phyloP scores from a whole-genome alignment of 2,329 filamentous ascomycete species.

The Hirsutella minnesotensis region DNA sequence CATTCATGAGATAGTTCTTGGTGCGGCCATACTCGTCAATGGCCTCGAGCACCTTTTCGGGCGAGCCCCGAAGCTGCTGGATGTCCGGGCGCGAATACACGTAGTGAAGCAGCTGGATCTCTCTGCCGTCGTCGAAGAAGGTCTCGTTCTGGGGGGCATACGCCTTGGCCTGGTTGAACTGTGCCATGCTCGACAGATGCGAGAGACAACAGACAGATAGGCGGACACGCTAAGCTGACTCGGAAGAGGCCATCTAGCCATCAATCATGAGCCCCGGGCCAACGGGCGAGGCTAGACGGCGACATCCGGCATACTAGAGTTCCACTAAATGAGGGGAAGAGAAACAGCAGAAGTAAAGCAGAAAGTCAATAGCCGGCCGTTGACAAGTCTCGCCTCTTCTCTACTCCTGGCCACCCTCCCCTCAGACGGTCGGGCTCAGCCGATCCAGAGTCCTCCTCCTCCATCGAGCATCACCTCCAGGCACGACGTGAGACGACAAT shows the following conservation, averaged over 20 bases:
- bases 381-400: too few species aligned
- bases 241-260: too few species aligned
- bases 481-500: too few species aligned
- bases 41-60: slow-evolving; percentile 37
- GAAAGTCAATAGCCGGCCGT: too few species aligned
- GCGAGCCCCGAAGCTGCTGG: slow-evolving; percentile 51
- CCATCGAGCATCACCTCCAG: too few species aligned
- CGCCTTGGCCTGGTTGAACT: slow-evolving; percentile 25
- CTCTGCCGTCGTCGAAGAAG: slow-evolving; percentile 58
- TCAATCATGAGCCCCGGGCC: too few species aligned
- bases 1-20: slow-evolving; percentile 50
- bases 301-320: background rate
- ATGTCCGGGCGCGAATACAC: slow-evolving; percentile 51
- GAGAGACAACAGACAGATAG: too few species aligned
- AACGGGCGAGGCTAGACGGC: background rate
- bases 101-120: slow-evolving; percentile 61
- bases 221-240: too few species aligned
- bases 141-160: slow-evolving; percentile 29
- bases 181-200: slow-evolving; percentile 8
- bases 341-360: too few species aligned
- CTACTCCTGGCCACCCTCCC: too few species aligned
- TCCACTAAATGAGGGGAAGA: background rate
- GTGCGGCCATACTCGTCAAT: background rate
- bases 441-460: too few species aligned
- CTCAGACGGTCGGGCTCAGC: too few species aligned